Conservation (phyloP, 2,329 filamentous ascomycete species). For the Monilinia fructigena region DNA sequence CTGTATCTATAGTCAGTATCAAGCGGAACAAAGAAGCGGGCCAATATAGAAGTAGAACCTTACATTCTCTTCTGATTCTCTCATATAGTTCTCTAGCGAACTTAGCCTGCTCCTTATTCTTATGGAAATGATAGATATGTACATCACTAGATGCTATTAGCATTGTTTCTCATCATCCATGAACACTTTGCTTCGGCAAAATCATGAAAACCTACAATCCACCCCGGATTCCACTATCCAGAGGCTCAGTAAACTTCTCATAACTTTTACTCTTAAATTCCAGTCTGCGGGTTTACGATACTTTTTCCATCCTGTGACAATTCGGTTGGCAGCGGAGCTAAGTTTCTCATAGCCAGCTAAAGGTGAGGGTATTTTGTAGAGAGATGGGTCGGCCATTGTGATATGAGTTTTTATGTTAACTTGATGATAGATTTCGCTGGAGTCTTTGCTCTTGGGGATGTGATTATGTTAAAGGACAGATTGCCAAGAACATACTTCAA, state of each 20-base stretch:
- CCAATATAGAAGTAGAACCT: slow-evolving; percentile 34
- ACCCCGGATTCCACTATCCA: slow-evolving; percentile 63
- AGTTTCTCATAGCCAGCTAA: slow-evolving; percentile 51
- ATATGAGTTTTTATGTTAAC: background rate
- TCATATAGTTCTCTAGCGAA: slow-evolving; percentile 75
- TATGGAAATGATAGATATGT: slow-evolving; percentile 79
- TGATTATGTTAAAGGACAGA: background rate
- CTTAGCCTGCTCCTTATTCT: slow-evolving; percentile 58
- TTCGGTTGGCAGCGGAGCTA: slow-evolving; percentile 47
- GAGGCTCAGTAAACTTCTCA: slow-evolving; percentile 63
- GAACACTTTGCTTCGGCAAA: background rate
- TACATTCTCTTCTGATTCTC: slow-evolving; percentile 77
- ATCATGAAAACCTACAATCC: slow-evolving; percentile 61
- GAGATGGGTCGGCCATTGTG: slow-evolving; percentile 50
- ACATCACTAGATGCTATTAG: slow-evolving; percentile 56
- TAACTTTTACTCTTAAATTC: slow-evolving; percentile 65
- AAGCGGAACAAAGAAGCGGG: slow-evolving; percentile 2
- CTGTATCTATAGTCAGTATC: slow-evolving; percentile 44
- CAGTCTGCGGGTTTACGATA: slow-evolving; percentile 63
- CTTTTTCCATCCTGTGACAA: slow-evolving; percentile 71
- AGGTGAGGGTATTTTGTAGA: slow-evolving; percentile 52
- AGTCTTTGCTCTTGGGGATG: background rate
- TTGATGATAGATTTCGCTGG: background rate
- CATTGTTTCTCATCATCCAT: background rate
- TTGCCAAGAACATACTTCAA: background rate